These are phyloP conservation scores for Solanum hybrid DNA, from an alignment of 305 asterid genomes.

Conservation along the genomic window DNA sequence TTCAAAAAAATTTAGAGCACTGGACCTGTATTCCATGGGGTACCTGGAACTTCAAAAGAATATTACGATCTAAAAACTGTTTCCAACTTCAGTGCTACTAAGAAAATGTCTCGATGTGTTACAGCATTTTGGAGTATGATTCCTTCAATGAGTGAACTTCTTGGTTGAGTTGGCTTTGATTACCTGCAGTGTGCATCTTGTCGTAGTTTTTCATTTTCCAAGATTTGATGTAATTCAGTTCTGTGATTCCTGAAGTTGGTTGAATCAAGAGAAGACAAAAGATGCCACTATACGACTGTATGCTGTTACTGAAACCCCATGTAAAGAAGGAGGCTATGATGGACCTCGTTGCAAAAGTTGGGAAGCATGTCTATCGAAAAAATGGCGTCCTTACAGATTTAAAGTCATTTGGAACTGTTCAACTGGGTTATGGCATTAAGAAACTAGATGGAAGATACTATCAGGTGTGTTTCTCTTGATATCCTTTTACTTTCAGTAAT, in stretches of 20 bases:
- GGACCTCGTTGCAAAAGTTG: constrained; percentile 48
- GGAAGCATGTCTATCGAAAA: constrained; percentile 57
- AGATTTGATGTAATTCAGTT: neutral
- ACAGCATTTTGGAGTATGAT: neutral
- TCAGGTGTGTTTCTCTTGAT: constrained; percentile 32
- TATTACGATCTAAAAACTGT: neutral
- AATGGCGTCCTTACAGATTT: constrained; percentile 69
- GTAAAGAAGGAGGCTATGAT: constrained; percentile 30
- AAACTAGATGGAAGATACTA: constrained; percentile 78
- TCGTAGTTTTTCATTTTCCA: neutral
- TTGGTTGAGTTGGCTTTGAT: neutral
- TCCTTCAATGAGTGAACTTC: neutral
- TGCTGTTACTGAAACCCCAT: constrained; percentile 72
- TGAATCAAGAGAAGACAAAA: constrained; percentile 11
- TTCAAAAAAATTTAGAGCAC: neutral
- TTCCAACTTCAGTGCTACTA: neutral
- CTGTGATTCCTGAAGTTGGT: neutral
- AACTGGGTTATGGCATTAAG: constrained; percentile 83
- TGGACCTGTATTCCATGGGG: neutral
- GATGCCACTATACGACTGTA: constrained; percentile 92
- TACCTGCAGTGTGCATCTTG: neutral
- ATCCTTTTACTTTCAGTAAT: neutral
- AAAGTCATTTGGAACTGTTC: constrained; percentile 47
- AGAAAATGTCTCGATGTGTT: neutral
- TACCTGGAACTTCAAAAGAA: neutral